These are phyloP conservation scores for Zea luxurians DNA, from an alignment of 176 grass and related monocot species.

Conservation along the genomic window DNA sequence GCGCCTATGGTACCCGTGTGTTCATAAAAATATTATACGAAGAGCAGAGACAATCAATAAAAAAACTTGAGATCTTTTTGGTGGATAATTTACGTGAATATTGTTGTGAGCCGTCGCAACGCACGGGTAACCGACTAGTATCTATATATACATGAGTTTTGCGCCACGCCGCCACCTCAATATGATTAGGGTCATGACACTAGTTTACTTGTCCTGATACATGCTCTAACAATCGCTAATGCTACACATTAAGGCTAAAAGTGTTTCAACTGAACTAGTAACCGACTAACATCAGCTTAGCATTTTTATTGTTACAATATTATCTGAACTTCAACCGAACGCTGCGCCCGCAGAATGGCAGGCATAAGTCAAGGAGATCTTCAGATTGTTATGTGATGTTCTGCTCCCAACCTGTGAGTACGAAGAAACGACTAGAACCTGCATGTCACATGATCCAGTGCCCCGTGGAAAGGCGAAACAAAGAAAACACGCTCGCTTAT, in stretches of 20 bases:
- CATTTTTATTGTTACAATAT: not conserved
- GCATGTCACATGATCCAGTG: constrained; percentile 32
- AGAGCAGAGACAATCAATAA: too few relatives aligned
- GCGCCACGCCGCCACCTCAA: too few relatives aligned
- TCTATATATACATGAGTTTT: too few relatives aligned
- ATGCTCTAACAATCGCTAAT: not conserved
- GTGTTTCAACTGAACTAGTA: not conserved
- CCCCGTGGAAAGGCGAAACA: not conserved
- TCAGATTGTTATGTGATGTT: not conserved
- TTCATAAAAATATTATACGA: too few relatives aligned
- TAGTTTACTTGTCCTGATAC: not conserved
- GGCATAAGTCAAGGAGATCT: not conserved
- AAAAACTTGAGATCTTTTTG: too few relatives aligned
- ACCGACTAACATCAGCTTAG: not conserved
- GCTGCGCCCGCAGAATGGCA: not conserved
- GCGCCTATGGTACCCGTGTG: too few relatives aligned
- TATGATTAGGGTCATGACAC: too few relatives aligned
- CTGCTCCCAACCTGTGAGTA: not conserved
- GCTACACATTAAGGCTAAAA: not conserved
- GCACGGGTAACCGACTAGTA: too few relatives aligned
- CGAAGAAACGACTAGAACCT: constrained; percentile 3
- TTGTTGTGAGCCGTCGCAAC: too few relatives aligned
- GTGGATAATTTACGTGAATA: too few relatives aligned
- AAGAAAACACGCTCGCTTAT: not conserved
- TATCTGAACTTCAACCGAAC: too few relatives aligned